A percentile compares a stretch with the other conserved stretches of the same genome.
Conservation (phyloP, 805 yeast genomes). For the Saturnispora saitoi region DNA sequence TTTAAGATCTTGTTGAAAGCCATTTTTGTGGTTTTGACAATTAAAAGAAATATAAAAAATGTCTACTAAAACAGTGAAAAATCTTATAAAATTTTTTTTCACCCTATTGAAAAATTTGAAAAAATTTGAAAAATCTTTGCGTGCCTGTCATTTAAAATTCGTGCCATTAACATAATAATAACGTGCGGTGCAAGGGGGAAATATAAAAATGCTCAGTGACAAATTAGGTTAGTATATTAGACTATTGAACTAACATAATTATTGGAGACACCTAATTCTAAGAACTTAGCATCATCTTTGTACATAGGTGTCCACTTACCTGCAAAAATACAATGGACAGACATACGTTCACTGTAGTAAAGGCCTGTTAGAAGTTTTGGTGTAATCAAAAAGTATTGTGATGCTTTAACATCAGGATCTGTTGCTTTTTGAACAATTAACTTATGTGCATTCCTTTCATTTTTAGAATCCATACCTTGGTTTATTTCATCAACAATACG, state of each 20-base stretch:
- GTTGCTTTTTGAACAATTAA: conserved; percentile 83
- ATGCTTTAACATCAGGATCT: conserved; percentile 24
- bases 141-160: conserved; percentile 3
- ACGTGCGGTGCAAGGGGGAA: conserved; percentile 6
- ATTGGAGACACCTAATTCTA: conserved; percentile 26
- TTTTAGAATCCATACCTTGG: conserved; percentile 96
- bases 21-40: conserved; percentile 8
- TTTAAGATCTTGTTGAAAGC: conserved; percentile 10
- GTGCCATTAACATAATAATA: neutral
- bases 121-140: conserved; percentile 1
- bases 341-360: conserved; percentile 71
- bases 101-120: neutral
- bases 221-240: too few species aligned
- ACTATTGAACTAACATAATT: conserved; percentile 14
- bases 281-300: conserved; percentile 16
- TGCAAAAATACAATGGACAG: conserved; percentile 76
- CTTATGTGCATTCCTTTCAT: conserved; percentile 79
- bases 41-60: neutral
- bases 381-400: conserved; percentile 88
- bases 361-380: conserved; percentile 81
- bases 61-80: too few species aligned
- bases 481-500: conserved; percentile 96
- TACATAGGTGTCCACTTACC: conserved; percentile 27
- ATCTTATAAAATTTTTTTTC: neutral
- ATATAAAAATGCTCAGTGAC: neutral